Evolutionary conservation across 176 grass and related monocot species (phyloP).

Genomic region (Musa troglodytarum): DNA sequence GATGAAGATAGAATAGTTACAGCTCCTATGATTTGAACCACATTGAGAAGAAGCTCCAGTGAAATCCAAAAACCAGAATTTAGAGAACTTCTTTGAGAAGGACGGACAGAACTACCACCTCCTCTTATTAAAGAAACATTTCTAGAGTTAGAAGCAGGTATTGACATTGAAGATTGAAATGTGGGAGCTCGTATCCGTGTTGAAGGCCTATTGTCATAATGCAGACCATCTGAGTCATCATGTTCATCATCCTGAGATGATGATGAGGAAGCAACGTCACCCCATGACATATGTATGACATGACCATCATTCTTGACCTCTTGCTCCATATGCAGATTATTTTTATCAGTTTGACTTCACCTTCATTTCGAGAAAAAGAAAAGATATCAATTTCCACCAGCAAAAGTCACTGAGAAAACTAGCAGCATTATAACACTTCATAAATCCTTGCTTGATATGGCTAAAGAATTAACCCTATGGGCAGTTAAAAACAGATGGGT

Average conservation of each 20-base stretch:
- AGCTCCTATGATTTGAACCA: conserved; percentile 88
- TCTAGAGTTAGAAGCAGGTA: conserved; percentile 33
- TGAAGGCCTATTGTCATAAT: conserved; percentile 35
- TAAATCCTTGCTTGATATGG: not conserved
- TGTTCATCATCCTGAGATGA: conserved; percentile 25
- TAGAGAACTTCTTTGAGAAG: conserved; percentile 64
- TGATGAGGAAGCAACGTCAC: conserved; percentile 32
- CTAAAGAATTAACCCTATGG: not conserved
- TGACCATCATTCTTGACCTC: conserved; percentile 24
- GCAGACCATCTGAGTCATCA: conserved; percentile 33
- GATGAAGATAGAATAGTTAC: conserved; percentile 60
- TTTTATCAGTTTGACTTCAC: conserved; percentile 25
- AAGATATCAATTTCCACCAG: conserved; percentile 14
- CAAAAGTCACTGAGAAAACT: not conserved
- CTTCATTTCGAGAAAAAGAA: conserved; percentile 14
- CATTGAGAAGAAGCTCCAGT: conserved; percentile 84
- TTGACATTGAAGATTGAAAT: conserved; percentile 39
- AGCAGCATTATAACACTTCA: not conserved
- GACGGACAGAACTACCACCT: conserved; percentile 42
- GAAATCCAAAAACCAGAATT: conserved; percentile 98
- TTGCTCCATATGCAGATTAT: conserved; percentile 37
- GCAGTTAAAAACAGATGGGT: too few relatives aligned
- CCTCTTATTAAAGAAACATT: conserved; percentile 42
- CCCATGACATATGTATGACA: conserved; percentile 61
- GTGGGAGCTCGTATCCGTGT: conserved; percentile 40